Evolutionary conservation across 1,139 yeast species (phyloP).

Genomic region (Lipomyces yarrowii): DNA sequence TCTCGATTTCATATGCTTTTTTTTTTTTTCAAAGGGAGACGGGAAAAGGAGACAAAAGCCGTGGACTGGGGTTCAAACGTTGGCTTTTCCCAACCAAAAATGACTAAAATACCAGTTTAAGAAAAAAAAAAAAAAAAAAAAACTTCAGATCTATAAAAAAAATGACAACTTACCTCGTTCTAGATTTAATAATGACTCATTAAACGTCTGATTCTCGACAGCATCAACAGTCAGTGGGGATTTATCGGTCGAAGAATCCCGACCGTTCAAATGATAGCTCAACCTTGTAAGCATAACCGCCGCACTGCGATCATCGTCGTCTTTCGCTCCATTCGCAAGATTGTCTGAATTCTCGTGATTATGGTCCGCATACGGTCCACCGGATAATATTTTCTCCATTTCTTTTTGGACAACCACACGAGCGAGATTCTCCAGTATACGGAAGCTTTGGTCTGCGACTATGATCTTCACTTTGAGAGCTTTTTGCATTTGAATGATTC

Average conservation of each 20-base stretch:
- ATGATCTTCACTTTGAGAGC: slow-evolving; percentile 8
- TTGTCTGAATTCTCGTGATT: neutral
- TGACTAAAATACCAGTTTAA: too few species aligned
- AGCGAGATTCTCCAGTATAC: slow-evolving; percentile 25
- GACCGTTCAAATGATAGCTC: slow-evolving; percentile 5
- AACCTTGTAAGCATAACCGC: slow-evolving; percentile 18
- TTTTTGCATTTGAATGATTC: slow-evolving; percentile 27
- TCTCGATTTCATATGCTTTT: too few species aligned
- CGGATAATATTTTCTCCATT: slow-evolving; percentile 25
- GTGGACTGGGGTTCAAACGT: too few species aligned
- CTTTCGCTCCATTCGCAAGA: neutral
- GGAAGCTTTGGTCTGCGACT: slow-evolving; percentile 14
- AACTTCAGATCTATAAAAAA: neutral
- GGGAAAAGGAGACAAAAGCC: too few species aligned
- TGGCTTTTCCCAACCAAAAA: too few species aligned
- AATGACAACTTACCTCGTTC: slow-evolving; percentile 7
- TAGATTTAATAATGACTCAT: slow-evolving; percentile 1
- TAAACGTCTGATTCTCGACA: slow-evolving; percentile 9
- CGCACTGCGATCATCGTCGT: slow-evolving; percentile 22
- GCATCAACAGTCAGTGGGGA: neutral
- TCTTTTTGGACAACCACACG: slow-evolving; percentile 25
- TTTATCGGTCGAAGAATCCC: neutral
- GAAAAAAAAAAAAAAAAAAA: too few species aligned
- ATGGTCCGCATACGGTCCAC: slow-evolving; percentile 2
- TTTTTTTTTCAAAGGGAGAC: too few species aligned